Evolutionary conservation across 257 asterid genomes (phyloP).

Genomic region (Nicotiana otophora): DNA sequence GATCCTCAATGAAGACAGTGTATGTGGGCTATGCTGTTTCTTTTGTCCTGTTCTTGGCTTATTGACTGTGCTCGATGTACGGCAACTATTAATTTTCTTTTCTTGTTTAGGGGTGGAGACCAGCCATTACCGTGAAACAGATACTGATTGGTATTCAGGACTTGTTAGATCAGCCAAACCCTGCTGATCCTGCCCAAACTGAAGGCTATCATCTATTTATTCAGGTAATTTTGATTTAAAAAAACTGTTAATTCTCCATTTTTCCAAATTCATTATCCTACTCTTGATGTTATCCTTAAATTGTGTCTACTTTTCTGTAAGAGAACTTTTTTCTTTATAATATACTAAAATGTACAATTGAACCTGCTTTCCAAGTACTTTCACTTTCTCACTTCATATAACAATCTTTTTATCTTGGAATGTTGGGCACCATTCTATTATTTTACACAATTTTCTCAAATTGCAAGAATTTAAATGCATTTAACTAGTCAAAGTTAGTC

Average conservation of each 20-base stretch:
- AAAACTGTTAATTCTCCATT: background rate
- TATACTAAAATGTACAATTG: background rate
- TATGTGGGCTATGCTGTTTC: conserved; percentile 19
- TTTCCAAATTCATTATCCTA: background rate
- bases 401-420: background rate
- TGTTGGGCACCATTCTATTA: background rate
- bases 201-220: conserved; percentile 36
- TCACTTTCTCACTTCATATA: background rate
- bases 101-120: conserved; percentile 26
- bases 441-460: background rate
- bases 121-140: conserved; percentile 36
- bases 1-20: conserved; percentile 48
- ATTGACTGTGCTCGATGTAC: background rate
- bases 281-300: background rate
- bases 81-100: background rate
- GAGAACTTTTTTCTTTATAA: background rate
- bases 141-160: conserved; percentile 33
- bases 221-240: conserved; percentile 17
- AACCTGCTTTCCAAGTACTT: too few relatives aligned
- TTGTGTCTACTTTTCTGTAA: background rate
- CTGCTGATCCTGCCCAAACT: conserved; percentile 35
- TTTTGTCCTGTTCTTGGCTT: background rate
- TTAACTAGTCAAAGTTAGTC: background rate
- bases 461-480: background rate
- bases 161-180: conserved; percentile 29